A percentile compares a stretch with the other conserved stretches of the same genome.
phyloP scores from a whole-genome alignment of 441 rosid genomes.

The Corymbia citriodora region DNA sequence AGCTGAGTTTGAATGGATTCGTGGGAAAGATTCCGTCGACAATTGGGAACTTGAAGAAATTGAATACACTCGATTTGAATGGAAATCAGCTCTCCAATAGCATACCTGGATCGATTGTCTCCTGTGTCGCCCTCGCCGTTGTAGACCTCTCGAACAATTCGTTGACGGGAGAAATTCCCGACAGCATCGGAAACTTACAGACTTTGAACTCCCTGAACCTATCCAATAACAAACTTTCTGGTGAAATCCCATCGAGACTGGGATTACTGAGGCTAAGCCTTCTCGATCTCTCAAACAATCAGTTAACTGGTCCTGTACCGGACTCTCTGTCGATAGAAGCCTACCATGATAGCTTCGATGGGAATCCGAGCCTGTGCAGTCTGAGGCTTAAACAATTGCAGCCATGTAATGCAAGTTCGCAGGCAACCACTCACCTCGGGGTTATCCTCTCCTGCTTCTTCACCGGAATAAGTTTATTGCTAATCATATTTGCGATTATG shows the following conservation, averaged over 20 bases:
- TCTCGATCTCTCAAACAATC: slow-evolving; percentile 54
- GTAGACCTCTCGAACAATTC: slow-evolving; percentile 43
- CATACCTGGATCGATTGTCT: slow-evolving; percentile 41
- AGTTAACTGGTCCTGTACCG: slow-evolving; percentile 41
- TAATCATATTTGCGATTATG: slow-evolving; percentile 20
- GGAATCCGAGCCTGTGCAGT: slow-evolving; percentile 47
- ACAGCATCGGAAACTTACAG: slow-evolving; percentile 26
- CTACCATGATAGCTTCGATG: slow-evolving; percentile 32
- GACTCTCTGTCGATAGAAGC: slow-evolving; percentile 25
- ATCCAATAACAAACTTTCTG: slow-evolving; percentile 45
- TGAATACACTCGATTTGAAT: slow-evolving; percentile 28
- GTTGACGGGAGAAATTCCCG: slow-evolving; percentile 45
- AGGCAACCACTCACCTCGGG: slow-evolving; percentile 13
- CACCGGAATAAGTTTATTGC: slow-evolving; percentile 16
- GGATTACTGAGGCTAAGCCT: slow-evolving; percentile 39
- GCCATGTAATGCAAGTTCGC: slow-evolving; percentile 23
- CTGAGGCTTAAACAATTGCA: slow-evolving; percentile 19
- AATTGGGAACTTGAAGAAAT: slow-evolving; percentile 35
- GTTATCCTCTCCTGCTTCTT: slow-evolving; percentile 23
- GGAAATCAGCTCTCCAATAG: slow-evolving; percentile 34
- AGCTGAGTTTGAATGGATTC: slow-evolving; percentile 29
- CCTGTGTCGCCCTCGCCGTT: slow-evolving; percentile 26
- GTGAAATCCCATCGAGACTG: slow-evolving; percentile 38
- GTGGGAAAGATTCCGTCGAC: slow-evolving; percentile 35
- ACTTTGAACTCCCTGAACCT: slow-evolving; percentile 45